A percentile compares a stretch with the other conserved stretches of the same genome.
Evolutionary conservation across 1,284 basidiomycete genomes (phyloP).

Genomic region (Melampsora abietis-canadensis): DNA sequence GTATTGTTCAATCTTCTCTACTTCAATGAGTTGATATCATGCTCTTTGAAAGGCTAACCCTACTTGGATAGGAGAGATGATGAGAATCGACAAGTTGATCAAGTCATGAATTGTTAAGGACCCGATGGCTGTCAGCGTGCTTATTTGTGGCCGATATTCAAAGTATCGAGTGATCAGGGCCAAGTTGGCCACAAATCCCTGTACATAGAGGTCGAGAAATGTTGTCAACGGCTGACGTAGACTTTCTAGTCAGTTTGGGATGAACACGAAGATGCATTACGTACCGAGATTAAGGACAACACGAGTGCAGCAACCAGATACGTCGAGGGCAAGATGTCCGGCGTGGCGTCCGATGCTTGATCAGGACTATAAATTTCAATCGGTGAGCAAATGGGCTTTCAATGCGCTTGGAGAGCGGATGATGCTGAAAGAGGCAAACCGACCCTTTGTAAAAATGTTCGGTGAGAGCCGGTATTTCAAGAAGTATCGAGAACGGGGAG

Average conservation of each 20-base stretch:
- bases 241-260: not conserved
- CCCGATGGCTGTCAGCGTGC: slow-evolving; percentile 29
- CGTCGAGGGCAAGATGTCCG: not conserved
- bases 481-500: slow-evolving; percentile 21
- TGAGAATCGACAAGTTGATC: slow-evolving; percentile 21
- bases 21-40: too few species aligned
- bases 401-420: not conserved
- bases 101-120: slow-evolving; percentile 37
- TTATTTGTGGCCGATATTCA: slow-evolving; percentile 28
- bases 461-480: slow-evolving; percentile 28
- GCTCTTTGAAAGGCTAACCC: not conserved
- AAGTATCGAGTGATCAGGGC: slow-evolving; percentile 36
- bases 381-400: not conserved
- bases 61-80: slow-evolving; percentile 4
- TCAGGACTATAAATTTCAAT: not conserved
- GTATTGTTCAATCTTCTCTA: not conserved
- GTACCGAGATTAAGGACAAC: slow-evolving; percentile 21
- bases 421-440: not conserved
- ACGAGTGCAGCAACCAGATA: not conserved
- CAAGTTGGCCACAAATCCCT: slow-evolving; percentile 34
- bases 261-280: not conserved
- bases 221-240: not conserved
- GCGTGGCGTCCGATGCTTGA: not conserved
- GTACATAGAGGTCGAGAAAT: too few species aligned
- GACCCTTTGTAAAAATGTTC: slow-evolving; percentile 22